These are phyloP conservation scores for Mycena amicta DNA, from an alignment of 768 basidiomycete species.

Conservation along the genomic window DNA sequence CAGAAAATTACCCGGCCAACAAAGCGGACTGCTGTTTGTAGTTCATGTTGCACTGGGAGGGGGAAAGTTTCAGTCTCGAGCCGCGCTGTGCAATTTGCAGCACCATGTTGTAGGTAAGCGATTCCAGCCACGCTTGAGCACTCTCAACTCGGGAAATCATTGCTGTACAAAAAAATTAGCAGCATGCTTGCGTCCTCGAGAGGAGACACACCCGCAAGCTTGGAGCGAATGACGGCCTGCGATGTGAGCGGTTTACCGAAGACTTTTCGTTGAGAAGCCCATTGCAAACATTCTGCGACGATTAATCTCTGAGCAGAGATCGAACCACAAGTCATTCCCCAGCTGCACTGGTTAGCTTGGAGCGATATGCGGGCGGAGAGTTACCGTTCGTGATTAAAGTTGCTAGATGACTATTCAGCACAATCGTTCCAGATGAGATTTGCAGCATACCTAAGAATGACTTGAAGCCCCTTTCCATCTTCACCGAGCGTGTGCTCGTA, in stretches of 20 bases:
- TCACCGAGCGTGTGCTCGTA: conserved; percentile 78
- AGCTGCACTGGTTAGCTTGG: conserved; percentile 32
- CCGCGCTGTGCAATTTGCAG: too few relatives aligned
- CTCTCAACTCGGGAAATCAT: conserved; percentile 85
- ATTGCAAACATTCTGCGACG: conserved; percentile 81
- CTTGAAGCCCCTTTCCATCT: conserved; percentile 37
- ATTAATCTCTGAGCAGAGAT: conserved; percentile 59
- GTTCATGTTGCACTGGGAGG: conserved; percentile 60
- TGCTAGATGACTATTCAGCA: conserved; percentile 32
- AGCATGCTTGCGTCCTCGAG: background rate
- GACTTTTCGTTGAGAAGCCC: conserved; percentile 77
- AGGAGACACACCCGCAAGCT: conserved; percentile 50
- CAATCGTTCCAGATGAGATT: conserved; percentile 2
- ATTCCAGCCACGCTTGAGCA: conserved; percentile 86
- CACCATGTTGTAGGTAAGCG: conserved; percentile 84
- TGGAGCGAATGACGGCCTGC: conserved; percentile 75
- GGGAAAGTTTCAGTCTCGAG: too few relatives aligned
- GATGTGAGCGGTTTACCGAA: conserved; percentile 72
- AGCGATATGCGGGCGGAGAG: background rate
- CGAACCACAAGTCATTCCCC: conserved; percentile 69
- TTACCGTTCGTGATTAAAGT: conserved; percentile 68
- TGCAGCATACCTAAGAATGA: conserved; percentile 37
- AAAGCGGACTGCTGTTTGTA: conserved; percentile 75
- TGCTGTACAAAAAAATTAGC: conserved; percentile 15
- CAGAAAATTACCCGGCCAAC: conserved; percentile 65